A percentile compares a stretch with the other conserved stretches of the same genome.
Conservation (phyloP, 208 protist genomes). For the Trypanosoma theileri region DNA sequence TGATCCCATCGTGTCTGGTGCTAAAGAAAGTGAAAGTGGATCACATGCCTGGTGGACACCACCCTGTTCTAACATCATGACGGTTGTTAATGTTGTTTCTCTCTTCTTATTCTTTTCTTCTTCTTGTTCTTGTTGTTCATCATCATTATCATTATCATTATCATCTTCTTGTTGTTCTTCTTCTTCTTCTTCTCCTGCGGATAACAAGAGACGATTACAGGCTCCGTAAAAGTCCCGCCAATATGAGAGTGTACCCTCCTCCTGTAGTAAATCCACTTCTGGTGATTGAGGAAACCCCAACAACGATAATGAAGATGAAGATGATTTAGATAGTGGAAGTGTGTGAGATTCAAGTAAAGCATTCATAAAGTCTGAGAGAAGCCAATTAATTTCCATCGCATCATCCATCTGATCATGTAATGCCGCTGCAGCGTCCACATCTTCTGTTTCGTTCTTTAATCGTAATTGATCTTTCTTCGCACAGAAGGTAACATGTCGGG, state of each 20-base stretch:
- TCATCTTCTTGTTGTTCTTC: neutral
- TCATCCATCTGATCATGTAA: slow-evolving; percentile 21
- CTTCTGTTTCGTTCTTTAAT: slow-evolving; percentile 18
- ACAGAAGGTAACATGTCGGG: slow-evolving; percentile 46
- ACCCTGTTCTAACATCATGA: too few species aligned
- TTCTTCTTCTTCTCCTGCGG: slow-evolving; percentile 31
- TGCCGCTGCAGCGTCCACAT: slow-evolving; percentile 25
- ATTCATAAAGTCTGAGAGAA: slow-evolving; percentile 40
- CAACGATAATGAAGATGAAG: neutral
- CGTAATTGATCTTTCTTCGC: slow-evolving; percentile 29
- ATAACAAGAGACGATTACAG: slow-evolving; percentile 59
- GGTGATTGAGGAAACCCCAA: slow-evolving; percentile 30
- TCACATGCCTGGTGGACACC: too few species aligned
- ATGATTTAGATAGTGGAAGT: too few species aligned
- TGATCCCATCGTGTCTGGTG: too few species aligned
- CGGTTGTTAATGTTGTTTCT: too few species aligned
- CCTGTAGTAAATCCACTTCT: slow-evolving; percentile 40
- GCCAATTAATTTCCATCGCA: slow-evolving; percentile 15
- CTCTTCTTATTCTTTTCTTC: too few species aligned
- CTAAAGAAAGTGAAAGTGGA: too few species aligned
- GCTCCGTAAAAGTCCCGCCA: slow-evolving; percentile 61
- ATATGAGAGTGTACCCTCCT: slow-evolving; percentile 36
- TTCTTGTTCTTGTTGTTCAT: neutral
- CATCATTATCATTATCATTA: neutral
- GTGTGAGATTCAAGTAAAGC: slow-evolving; percentile 15